phyloP scores from a whole-genome alignment of 2,329 filamentous ascomycete species.

The Trichocomaceae sp. region DNA sequence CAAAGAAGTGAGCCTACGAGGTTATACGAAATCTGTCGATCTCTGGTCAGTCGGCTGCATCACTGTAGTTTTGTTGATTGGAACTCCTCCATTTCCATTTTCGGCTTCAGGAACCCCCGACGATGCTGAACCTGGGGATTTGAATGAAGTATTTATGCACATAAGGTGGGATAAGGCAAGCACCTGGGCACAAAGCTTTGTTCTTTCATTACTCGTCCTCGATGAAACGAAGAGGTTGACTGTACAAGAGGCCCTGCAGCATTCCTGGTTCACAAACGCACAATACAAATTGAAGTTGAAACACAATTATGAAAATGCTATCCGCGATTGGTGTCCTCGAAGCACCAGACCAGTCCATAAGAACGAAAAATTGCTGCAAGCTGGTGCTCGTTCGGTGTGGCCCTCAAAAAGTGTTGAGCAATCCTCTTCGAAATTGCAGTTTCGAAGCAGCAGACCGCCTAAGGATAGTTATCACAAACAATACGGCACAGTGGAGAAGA shows the following conservation, averaged over 20 bases:
- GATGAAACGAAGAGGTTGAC: conserved; percentile 47
- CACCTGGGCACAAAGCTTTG: conserved; percentile 46
- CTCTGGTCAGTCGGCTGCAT: conserved; percentile 58
- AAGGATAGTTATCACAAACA: background rate
- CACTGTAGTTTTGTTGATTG: conserved; percentile 46
- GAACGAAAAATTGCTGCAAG: background rate
- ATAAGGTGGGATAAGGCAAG: conserved; percentile 39
- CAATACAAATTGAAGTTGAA: conserved; percentile 34
- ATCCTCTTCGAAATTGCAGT: background rate
- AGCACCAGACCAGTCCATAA: background rate
- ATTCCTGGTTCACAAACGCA: conserved; percentile 53
- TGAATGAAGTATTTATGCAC: conserved; percentile 40
- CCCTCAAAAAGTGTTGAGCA: background rate
- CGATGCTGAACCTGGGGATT: conserved; percentile 34
- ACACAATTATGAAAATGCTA: conserved; percentile 46
- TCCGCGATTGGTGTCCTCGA: conserved; percentile 46
- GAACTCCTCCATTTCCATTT: conserved; percentile 42
- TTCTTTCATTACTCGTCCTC: conserved; percentile 45
- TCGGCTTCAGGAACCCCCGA: conserved; percentile 18
- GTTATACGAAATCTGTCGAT: conserved; percentile 55
- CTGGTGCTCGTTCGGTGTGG: background rate
- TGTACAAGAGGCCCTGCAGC: conserved; percentile 47
- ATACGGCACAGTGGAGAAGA: background rate
- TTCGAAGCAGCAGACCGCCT: background rate
- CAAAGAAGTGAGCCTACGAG: conserved; percentile 9